These are phyloP conservation scores for Lizanozyma gosingica DNA, from an alignment of 1,139 yeast genomes.

Conservation along the genomic window DNA sequence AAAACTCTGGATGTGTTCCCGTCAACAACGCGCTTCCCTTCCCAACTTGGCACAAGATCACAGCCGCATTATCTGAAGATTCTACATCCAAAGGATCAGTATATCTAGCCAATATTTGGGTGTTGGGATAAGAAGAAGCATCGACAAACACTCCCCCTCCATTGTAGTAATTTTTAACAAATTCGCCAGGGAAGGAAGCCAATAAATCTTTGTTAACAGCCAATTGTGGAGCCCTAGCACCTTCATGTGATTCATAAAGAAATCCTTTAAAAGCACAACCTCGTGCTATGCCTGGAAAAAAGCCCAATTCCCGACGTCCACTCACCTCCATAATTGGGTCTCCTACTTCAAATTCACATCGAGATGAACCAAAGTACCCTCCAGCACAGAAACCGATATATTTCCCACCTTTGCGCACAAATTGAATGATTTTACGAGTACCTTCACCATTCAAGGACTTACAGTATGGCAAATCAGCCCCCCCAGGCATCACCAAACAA, in stretches of 20 bases:
- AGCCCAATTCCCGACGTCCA: slow-evolving; percentile 72
- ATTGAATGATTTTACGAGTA: slow-evolving; percentile 49
- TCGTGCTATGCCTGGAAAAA: slow-evolving; percentile 74
- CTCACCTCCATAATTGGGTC: slow-evolving; percentile 63
- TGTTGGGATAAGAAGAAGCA: slow-evolving; percentile 50
- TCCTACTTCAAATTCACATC: slow-evolving; percentile 81
- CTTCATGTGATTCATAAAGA: slow-evolving; percentile 63
- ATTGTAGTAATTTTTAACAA: slow-evolving; percentile 48
- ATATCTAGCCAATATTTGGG: slow-evolving; percentile 67
- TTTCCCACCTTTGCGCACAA: slow-evolving; percentile 70
- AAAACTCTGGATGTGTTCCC: slow-evolving; percentile 89
- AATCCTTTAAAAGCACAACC: slow-evolving; percentile 84
- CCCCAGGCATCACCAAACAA: slow-evolving; percentile 85
- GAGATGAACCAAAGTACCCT: slow-evolving; percentile 70
- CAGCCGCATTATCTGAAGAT: slow-evolving; percentile 46
- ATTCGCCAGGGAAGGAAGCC: slow-evolving; percentile 15
- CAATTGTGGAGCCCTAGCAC: slow-evolving; percentile 56
- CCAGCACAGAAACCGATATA: slow-evolving; percentile 95
- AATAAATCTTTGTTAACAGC: slow-evolving; percentile 23
- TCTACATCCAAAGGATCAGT: slow-evolving; percentile 37
- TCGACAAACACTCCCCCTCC: slow-evolving; percentile 87
- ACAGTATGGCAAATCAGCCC: slow-evolving; percentile 89
- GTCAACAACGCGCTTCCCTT: slow-evolving; percentile 69
- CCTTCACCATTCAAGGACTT: slow-evolving; percentile 61
- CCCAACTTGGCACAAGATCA: slow-evolving; percentile 59